These are phyloP conservation scores for Saprolegnia parasitica DNA, from an alignment of 352 stramenopile species.

Conservation along the genomic window DNA sequence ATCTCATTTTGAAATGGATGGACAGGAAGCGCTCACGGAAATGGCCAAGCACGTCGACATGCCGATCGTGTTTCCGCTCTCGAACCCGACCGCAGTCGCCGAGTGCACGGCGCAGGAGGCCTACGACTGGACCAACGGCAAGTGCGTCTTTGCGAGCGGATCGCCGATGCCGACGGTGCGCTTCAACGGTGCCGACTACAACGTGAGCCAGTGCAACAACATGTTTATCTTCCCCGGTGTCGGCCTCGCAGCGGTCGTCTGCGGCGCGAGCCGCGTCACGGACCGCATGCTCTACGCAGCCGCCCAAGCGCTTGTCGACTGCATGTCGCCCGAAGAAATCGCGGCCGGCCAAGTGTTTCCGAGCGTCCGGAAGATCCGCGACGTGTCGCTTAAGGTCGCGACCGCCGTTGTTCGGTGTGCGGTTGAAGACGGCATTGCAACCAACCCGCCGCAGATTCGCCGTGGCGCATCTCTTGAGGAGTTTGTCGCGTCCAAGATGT, in stretches of 20 bases:
- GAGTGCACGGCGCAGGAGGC: conserved; percentile 96
- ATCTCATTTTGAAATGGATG: too few relatives aligned
- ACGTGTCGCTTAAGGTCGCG: conserved; percentile 91
- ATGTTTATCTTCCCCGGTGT: conserved; percentile 98
- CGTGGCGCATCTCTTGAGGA: conserved; percentile 72
- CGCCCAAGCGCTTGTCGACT: conserved; percentile 90
- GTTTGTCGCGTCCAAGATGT: conserved; percentile 93
- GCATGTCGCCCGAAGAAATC: conserved; percentile 90
- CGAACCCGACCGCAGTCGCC: conserved; percentile 94
- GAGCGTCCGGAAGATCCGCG: conserved; percentile 87
- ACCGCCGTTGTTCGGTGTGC: conserved; percentile 88
- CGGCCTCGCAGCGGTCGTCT: conserved; percentile 88
- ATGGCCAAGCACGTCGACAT: conserved; percentile 86
- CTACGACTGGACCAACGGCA: conserved; percentile 95
- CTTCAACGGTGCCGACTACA: conserved; percentile 78
- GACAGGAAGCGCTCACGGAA: conserved; percentile 65
- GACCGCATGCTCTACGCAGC: conserved; percentile 95
- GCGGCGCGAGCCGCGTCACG: conserved; percentile 69
- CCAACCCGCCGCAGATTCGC: conserved; percentile 65
- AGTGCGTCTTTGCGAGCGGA: conserved; percentile 94
- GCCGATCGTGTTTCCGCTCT: conserved; percentile 96
- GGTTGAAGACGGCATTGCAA: conserved; percentile 84
- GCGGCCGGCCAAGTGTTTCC: conserved; percentile 92
- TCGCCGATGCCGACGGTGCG: conserved; percentile 92
- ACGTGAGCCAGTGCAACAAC: conserved; percentile 92